Base-by-base conservation (phyloP, 1,139 yeast species). In the Yamadazyma songkhlaensis region DNA sequence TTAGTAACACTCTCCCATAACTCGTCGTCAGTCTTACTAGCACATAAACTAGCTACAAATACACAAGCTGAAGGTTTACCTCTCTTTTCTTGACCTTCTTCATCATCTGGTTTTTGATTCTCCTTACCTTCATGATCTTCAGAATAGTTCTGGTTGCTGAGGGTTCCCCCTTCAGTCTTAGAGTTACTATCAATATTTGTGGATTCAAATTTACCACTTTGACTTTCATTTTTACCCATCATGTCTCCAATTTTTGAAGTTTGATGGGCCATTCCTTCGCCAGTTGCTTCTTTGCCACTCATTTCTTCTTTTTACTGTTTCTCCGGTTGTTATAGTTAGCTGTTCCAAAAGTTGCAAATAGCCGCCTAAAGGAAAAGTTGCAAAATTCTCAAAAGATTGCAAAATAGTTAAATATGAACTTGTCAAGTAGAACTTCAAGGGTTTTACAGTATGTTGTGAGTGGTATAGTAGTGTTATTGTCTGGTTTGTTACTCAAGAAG, bases 11-110 rank as follows among this genome's bases (percentile, higher is more conserved):
- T 79, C 17, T 71, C 57, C 51, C 84, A 75, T 43, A 87, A 68
- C 35, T 80, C 81, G 52, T 84, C 92, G 57, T 87, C 96, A 4
- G 79, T 58, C 38, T 74, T 63, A 27, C 67, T 62, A 0, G 89
- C 72, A 5, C 85, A 75, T 40, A 87, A 74, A 54, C 89, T 76
- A 25, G 96, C 96, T 37, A 88, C 96, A 64, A 88, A 88, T 1
- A 87, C 85, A 59, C 96, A 88, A 3, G 95, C 80, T 0, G 95
- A 83, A 11, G 95, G 96, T 29, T 86, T 71, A 6, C 36, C 38
- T 31, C 37, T 36, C 26, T 20, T 14, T 15, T 17, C 20, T 6
- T 17, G 6, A 4, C 6, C 20, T 17, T 4, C 20, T 11, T 38
- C 31, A 12, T 29, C 31, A 4, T 29, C 31, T 4, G 20, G 11